Evolutionary conservation across 352 stramenopile species (phyloP), one percentile per base, ranked within the genome.

Genomic region (Pythium coloratum): DNA sequence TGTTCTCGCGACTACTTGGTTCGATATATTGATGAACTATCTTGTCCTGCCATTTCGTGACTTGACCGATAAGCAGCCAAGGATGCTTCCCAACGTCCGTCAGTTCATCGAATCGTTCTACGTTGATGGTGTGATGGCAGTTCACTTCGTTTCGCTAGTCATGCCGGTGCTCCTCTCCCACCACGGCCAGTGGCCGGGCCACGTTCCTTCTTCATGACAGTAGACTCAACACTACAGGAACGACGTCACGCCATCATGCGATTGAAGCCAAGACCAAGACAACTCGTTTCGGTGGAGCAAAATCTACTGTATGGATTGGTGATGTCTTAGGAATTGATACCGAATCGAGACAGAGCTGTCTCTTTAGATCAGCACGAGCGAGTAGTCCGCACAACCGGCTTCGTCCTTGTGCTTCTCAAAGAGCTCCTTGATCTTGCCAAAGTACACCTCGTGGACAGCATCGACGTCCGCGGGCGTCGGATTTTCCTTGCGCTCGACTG

Each of bases 371-470:
- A 91, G 71, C 47, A 91, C 74, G n/a, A 95, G 68, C 55, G 86
- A 77, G 70, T 86, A 93, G 70, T 94, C 85, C 1, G 40, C 51
- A 66, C 85, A 95, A 2, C 84, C 86, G 3, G 87, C 87, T 50
- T 86, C 79, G 20, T 89, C 72, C 75, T 94, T 94, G 75, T 91
- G 78, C 61, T 80, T 81, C 50, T 86, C 51, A 32, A 94, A 94
- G 62, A 95, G 77, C 4, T 77, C 67, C 26, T 76, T 64, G 44
- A 95, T 66, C 26, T 65, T 56, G 2, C 59, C 68, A 63, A 88
- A 94, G 65, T 94, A 95, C 51, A 77, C 63, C 33, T 50, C 60
- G 59, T 92, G 82, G n/a, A 93, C 76, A 18, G 70, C 55, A 49
- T 92, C 80, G 18, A 95, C 75, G 50, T 91, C 77, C 7, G 81